These are phyloP conservation scores for Penicillium paradoxum DNA, from an alignment of 495 filamentous ascomycete species.

Conservation along the genomic window DNA sequence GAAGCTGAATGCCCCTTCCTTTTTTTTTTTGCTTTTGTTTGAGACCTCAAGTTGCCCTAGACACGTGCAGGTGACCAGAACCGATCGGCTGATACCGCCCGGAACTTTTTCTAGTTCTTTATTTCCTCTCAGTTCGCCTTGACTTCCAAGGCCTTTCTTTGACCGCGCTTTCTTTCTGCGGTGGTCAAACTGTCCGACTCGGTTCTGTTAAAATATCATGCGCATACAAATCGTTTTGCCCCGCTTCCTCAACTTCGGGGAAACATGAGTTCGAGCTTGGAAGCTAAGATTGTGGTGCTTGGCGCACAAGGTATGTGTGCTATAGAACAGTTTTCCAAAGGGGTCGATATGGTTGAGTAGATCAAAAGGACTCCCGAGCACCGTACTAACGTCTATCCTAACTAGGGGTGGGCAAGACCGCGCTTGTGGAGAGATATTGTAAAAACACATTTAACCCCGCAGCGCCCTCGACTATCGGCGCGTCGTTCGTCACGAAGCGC, in stretches of 20 bases:
- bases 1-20: not conserved
- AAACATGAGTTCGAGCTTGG: slow-evolving; percentile 67
- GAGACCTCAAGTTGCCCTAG: not conserved
- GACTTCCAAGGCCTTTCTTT: slow-evolving; percentile 5
- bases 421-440: slow-evolving; percentile 80
- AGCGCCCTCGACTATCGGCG: slow-evolving; percentile 80
- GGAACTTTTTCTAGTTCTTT: not conserved
- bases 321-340: not conserved
- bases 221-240: slow-evolving; percentile 25
- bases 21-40: not conserved
- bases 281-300: slow-evolving; percentile 90
- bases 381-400: not conserved
- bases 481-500: slow-evolving; percentile 89
- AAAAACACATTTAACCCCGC: slow-evolving; percentile 69
- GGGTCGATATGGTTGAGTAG: not conserved
- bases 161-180: not conserved
- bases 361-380: not conserved
- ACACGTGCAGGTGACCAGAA: slow-evolving; percentile 1
- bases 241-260: slow-evolving; percentile 30
- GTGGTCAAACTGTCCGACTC: not conserved
- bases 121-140: not conserved
- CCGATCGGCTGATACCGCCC: slow-evolving; percentile 13
- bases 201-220: slow-evolving; percentile 21
- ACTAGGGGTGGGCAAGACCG: slow-evolving; percentile 88
- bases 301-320: slow-evolving; percentile 62